A percentile compares a stretch with the other conserved stretches of the same genome.
Evolutionary conservation across 108 stramenopile genomes (phyloP).

Genomic region (Nannochloropsis gaditana): DNA sequence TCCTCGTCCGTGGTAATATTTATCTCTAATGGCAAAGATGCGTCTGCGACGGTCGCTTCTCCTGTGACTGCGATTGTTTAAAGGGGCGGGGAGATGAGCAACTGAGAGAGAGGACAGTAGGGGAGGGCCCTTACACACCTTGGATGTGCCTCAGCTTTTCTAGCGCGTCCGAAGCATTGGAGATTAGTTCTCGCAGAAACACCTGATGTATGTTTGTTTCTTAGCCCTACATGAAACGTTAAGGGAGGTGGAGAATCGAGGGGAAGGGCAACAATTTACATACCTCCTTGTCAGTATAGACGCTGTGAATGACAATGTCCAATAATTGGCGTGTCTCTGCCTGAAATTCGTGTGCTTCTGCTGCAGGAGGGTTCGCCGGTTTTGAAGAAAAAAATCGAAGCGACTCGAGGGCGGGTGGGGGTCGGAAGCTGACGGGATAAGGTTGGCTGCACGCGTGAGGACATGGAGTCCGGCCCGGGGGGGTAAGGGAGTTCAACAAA

Average conservation of each 20-base stretch:
- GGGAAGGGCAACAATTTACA: neutral
- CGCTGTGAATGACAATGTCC: slow-evolving; percentile 84
- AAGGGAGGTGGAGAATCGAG: neutral
- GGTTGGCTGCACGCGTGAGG: neutral
- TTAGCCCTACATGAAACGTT: neutral
- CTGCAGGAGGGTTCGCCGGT: neutral
- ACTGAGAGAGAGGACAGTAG: neutral
- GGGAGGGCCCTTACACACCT: neutral
- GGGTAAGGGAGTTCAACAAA: neutral
- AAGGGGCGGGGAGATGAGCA: neutral
- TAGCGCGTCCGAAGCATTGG: slow-evolving; percentile 90
- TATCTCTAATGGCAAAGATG: slow-evolving; percentile 62
- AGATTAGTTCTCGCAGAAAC: slow-evolving; percentile 93
- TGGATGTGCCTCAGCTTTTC: slow-evolving; percentile 92
- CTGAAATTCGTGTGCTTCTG: slow-evolving; percentile 65
- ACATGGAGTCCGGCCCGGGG: neutral
- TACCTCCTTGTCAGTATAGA: slow-evolving; percentile 94
- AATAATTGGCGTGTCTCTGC: slow-evolving; percentile 80
- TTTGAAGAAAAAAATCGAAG: neutral
- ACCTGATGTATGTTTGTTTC: slow-evolving; percentile 49
- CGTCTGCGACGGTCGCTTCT: slow-evolving; percentile 30
- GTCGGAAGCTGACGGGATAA: neutral
- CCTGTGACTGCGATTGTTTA: neutral
- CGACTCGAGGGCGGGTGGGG: neutral
- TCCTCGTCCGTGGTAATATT: slow-evolving; percentile 68